Evolutionary conservation across 164 flowering plant species (phyloP), one percentile per base, ranked within the genome.

Genomic region (Platanus orientalis): DNA sequence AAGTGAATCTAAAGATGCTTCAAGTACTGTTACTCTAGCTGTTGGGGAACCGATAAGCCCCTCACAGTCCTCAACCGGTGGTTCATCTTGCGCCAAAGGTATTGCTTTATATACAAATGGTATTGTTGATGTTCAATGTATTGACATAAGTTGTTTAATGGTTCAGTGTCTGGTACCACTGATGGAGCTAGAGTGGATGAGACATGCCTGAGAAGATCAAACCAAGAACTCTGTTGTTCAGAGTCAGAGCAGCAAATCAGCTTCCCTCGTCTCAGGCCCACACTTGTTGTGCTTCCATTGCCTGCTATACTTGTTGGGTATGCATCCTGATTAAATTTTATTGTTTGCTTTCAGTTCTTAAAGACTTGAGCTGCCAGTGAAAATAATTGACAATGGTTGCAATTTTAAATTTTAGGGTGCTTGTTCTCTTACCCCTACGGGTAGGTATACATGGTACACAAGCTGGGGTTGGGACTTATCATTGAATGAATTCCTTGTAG

Each of bases 231-330:
- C 9, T 66, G 70, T 59, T 56, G 53, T 71, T 75, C 87, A 60
- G 96, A 89, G 58, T 71, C 81, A 23, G 96, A 89, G 54, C 92
- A 78, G 70, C 93, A 81, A 67, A 58, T 64, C 27, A 63, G 66
- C 69, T 30, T 55, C 56, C 76, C 82, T 57, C 79, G 88, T 54
- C 76, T 76, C 16, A 77, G 82, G 63, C 88, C 94, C 20, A 80
- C 96, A 60, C 67, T 88, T 50, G 62, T 74, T 76, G 88, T 78
- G 48, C 77, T 90, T 76, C 97, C 97, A 25, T 75, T 79, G 69
- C 98, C 99, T 69, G 78, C 97, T 57, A 80, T 95, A 61, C 99
- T 95, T 79, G 90, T 95, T 69, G 99, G 99, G 99, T 95, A 89
- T 65, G 86, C 24, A 20, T 62, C 23, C 27, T 58, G 25, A 4